Evolutionary conservation across 768 basidiomycete species (phyloP), one percentile per base, ranked within the genome.

Genomic region (Lactifluus volemus): DNA sequence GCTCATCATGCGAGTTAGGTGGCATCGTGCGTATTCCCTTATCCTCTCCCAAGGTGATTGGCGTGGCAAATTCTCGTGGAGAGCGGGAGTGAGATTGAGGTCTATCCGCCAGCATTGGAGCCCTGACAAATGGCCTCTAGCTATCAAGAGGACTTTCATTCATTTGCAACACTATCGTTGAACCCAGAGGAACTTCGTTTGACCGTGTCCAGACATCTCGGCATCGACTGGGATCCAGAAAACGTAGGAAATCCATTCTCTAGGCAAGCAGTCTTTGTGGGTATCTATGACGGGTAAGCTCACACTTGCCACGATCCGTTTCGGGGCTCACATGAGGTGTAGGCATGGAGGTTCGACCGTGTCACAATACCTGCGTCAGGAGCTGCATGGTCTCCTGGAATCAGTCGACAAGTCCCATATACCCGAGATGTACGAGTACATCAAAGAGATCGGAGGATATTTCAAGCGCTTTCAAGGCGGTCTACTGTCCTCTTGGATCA

Each of bases 321-420:
- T 11, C 6, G 15, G 30, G 7, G 32, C 25, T 58, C 61, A 60
- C 61, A 60, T 63, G 50, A 44, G 48, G n/a, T 32, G n/a, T 60
- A 93, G 91, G 8, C 94, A 97, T 68, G 94, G 94, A 7, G 94
- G 94, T 9, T 86, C 86, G n/a, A 86, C 86, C 10, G 92, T 95
- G 17, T 88, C 93, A 2, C 84, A 90, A 61, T 94, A 85, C 71
- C 77, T 94, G 34, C 84, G 88, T 19, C 86, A 94, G 65, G 87
- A 96, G 70, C 74, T 96, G 11, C 92, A 95, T 67, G 84, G 85
- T 1, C 75, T 93, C 54, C 87, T 96, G 61, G 92, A 96, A 72
- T 83, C 84, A 5, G 89, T 83, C 6, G 68, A 88, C 68, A 87
- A 88, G 68, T 71, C 78, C 1, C 78, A 82, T 29, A 84, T 94